A percentile compares a stretch with the other conserved stretches of the same genome.
These are phyloP conservation scores for Microbotryum lychnidis-dioicae DNA, from an alignment of 1,284 basidiomycete species.

Conservation along the genomic window DNA sequence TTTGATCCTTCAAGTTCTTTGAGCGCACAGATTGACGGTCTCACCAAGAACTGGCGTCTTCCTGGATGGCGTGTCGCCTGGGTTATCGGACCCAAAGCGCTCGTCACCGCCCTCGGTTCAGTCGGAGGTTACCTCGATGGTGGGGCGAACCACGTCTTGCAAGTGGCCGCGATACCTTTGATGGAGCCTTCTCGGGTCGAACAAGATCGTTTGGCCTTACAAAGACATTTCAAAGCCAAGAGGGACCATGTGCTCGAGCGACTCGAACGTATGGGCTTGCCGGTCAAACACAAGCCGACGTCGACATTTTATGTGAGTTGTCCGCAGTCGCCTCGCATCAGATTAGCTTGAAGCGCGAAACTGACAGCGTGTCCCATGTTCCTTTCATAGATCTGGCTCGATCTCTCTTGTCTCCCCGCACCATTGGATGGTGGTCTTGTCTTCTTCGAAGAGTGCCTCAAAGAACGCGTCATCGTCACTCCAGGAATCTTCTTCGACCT, in stretches of 20 bases:
- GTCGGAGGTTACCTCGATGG: slow-evolving; percentile 49
- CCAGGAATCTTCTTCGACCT: slow-evolving; percentile 48
- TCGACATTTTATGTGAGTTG: slow-evolving; percentile 21
- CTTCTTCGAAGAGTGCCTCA: slow-evolving; percentile 90
- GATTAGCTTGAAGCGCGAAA: too few relatives aligned
- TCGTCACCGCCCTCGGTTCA: slow-evolving; percentile 77
- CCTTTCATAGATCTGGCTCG: slow-evolving; percentile 84
- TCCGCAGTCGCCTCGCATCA: too few relatives aligned
- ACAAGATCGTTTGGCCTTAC: slow-evolving; percentile 55
- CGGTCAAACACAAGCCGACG: slow-evolving; percentile 49
- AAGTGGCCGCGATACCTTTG: slow-evolving; percentile 73
- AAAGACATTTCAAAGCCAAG: slow-evolving; percentile 72
- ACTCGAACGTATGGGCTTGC: slow-evolving; percentile 66
- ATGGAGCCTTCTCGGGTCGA: slow-evolving; percentile 63
- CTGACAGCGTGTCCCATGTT: neutral
- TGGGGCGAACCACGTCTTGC: slow-evolving; percentile 45
- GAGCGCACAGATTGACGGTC: slow-evolving; percentile 77
- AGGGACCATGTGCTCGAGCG: slow-evolving; percentile 78
- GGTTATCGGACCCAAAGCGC: slow-evolving; percentile 87
- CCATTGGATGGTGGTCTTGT: slow-evolving; percentile 82
- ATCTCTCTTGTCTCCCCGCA: slow-evolving; percentile 62
- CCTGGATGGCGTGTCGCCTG: slow-evolving; percentile 88
- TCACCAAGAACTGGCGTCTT: slow-evolving; percentile 66
- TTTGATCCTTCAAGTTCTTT: neutral
- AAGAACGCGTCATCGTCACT: slow-evolving; percentile 46